Evolutionary conservation across 805 yeast species (phyloP), one percentile per base, ranked within the genome.

Genomic region (Helenozyma rhizophorensis): DNA sequence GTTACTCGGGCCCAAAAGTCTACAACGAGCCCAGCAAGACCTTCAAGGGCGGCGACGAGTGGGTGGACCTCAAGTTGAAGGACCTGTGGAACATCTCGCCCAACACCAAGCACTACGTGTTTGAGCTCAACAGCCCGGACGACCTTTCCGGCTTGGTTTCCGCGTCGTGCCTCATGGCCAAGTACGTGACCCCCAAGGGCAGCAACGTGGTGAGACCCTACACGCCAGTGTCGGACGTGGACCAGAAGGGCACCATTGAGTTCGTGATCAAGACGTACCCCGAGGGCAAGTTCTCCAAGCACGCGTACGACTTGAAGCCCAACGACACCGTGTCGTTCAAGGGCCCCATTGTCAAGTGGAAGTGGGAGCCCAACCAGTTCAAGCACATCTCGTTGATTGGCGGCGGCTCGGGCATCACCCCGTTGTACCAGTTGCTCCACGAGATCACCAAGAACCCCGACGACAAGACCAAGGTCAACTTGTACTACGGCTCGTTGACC

Each of bases 331-430:
- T 93, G 36, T 65, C 95, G 8, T 83, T 93, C 74, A 90, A 88
- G 71, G 98, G 98, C 31, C 97, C 97, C 45, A 74, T 88, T 46
- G 70, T 73, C 53, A 93, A 93, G 72, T 89, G 93, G 85, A 78
- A 82, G 58, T 86, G 94, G 87, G 74, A 74, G 51, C 83, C 90
- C 48, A 90, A 93, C 72, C 76, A 80, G 57, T 90, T 76, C 70
- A 76, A 83, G 53, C 68, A 78, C 45, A 78, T 93, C 57, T 77
- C 82, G 37, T 74, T 93, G 57, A 70, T 93, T 48, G 97, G 96
- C 51, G 98, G 95, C 54, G 98, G 98, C 56, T 74, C 95, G 32
- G 97, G 97, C 65, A 89, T 93, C 60, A 86, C 97, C 29, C 98
- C 98, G 39, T 72, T 93, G 63, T 89, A 74, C 72, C 98, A 93